Conservation (phyloP, 345 rosid species). For the Moricandia moricandioides region DNA sequence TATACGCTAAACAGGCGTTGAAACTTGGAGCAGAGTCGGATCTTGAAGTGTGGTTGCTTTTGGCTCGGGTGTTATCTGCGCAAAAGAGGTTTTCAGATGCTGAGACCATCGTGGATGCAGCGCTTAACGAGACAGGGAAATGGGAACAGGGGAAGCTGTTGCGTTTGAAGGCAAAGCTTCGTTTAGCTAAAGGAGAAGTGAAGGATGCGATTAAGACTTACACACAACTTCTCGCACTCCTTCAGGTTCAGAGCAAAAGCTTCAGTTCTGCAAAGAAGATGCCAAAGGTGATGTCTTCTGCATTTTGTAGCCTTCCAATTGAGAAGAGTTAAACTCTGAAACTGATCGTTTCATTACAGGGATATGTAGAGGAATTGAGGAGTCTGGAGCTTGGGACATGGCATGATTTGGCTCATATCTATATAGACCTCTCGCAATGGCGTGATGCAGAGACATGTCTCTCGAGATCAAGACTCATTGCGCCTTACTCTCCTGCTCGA, state of each 20-base stretch:
- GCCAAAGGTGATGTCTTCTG: too few species aligned
- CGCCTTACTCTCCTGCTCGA: constrained; percentile 50
- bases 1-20: constrained; percentile 47
- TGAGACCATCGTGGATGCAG: constrained; percentile 55
- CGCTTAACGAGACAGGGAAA: constrained; percentile 66
- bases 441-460: constrained; percentile 77
- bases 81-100: constrained; percentile 58
- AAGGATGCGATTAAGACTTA: constrained; percentile 58
- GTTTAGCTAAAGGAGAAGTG: constrained; percentile 60
- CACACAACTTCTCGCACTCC: constrained; percentile 66
- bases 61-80: constrained; percentile 77
- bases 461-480: constrained; percentile 62
- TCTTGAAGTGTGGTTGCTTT: constrained; percentile 62
- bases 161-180: constrained; percentile 72
- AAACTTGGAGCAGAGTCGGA: constrained; percentile 59
- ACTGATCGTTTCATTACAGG: constrained; percentile 37
- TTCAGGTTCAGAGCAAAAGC: constrained; percentile 69
- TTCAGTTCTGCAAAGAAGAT: constrained; percentile 44
- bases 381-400: constrained; percentile 65
- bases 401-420: constrained; percentile 73
- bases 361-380: constrained; percentile 35
- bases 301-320: too few species aligned
- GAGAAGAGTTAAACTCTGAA: background rate
- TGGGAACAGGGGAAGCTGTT: constrained; percentile 86
- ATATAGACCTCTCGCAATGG: constrained; percentile 62